phyloP scores from a whole-genome alignment of 1,284 basidiomycete genomes.

The Ceratobasidium sp. region DNA sequence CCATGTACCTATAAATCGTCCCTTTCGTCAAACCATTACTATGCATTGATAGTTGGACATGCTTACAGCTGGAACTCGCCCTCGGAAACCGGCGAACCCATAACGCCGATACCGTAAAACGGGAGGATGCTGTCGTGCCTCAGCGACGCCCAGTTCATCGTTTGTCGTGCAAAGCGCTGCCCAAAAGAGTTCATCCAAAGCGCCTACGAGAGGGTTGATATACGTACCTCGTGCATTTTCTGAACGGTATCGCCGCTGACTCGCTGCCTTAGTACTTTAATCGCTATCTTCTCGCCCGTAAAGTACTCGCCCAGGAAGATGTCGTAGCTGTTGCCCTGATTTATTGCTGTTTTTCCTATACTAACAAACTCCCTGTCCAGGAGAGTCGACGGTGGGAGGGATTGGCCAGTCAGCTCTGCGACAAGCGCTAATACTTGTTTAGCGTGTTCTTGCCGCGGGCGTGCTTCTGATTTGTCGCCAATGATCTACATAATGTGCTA shows the following conservation, averaged over 20 bases:
- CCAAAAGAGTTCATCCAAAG: not conserved
- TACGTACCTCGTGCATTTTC: constrained; percentile 24
- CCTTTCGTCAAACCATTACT: too few species aligned
- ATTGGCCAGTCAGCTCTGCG: constrained; percentile 28
- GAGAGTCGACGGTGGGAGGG: constrained; percentile 23
- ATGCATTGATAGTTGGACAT: not conserved
- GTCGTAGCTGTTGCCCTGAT: constrained; percentile 26
- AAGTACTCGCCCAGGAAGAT: constrained; percentile 33
- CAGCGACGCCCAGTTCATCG: constrained; percentile 27
- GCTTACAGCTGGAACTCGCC: constrained; percentile 35
- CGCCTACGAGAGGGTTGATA: not conserved
- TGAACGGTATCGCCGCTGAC: constrained; percentile 26
- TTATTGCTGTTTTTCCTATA: constrained; percentile 7
- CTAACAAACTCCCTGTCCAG: constrained; percentile 27
- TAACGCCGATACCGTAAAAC: constrained; percentile 32
- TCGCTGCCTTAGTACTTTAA: constrained; percentile 30
- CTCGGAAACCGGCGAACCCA: not conserved
- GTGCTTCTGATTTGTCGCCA: not conserved
- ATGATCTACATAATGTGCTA: constrained; percentile 14
- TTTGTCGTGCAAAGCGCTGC: constrained; percentile 32
- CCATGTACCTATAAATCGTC: constrained; percentile 6
- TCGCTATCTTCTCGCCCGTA: constrained; percentile 27
- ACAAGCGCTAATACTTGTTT: constrained; percentile 17
- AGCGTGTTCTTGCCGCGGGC: constrained; percentile 17
- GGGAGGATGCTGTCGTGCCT: constrained; percentile 39